A percentile compares a stretch with the other conserved stretches of the same genome.
phyloP scores from a whole-genome alignment of 1,139 yeast species.

The Pichia sp. region DNA sequence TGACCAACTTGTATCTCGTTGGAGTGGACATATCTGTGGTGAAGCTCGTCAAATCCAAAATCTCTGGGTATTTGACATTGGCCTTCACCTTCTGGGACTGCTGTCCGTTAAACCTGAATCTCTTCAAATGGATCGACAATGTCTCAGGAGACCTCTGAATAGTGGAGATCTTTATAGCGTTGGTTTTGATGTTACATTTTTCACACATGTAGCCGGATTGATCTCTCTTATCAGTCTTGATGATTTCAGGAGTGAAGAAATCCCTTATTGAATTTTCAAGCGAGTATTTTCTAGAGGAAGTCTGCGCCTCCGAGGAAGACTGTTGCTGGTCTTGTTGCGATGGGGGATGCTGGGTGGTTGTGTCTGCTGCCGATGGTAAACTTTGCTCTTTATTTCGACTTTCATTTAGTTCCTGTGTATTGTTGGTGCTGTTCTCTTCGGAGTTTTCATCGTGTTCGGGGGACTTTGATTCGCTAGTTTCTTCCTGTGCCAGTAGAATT shows the following conservation, averaged over 20 bases:
- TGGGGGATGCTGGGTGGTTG: background rate
- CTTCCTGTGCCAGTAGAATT: conserved; percentile 27
- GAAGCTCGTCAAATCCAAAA: conserved; percentile 66
- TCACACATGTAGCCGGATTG: conserved; percentile 79
- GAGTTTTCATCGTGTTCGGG: conserved; percentile 19
- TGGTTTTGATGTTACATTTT: conserved; percentile 70
- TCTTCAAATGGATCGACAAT: conserved; percentile 76
- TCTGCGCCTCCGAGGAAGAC: background rate
- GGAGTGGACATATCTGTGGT: conserved; percentile 46
- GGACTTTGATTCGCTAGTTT: conserved; percentile 23
- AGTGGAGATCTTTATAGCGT: conserved; percentile 70
- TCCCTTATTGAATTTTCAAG: conserved; percentile 72
- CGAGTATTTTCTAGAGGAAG: conserved; percentile 41
- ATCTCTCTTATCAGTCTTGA: conserved; percentile 62
- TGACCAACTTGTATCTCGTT: conserved; percentile 66
- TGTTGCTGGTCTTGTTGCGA: background rate
- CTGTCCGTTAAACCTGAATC: conserved; percentile 81
- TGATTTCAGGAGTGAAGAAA: conserved; percentile 75
- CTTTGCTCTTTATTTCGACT: conserved; percentile 1
- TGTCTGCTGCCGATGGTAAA: background rate
- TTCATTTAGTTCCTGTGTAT: background rate
- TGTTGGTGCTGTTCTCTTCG: conserved; percentile 3
- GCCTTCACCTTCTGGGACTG: conserved; percentile 83
- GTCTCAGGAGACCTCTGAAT: conserved; percentile 87
- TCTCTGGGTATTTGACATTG: conserved; percentile 74